phyloP scores from a whole-genome alignment of 371 early-diverging fungal genomes.

The Mucor racemosus region DNA sequence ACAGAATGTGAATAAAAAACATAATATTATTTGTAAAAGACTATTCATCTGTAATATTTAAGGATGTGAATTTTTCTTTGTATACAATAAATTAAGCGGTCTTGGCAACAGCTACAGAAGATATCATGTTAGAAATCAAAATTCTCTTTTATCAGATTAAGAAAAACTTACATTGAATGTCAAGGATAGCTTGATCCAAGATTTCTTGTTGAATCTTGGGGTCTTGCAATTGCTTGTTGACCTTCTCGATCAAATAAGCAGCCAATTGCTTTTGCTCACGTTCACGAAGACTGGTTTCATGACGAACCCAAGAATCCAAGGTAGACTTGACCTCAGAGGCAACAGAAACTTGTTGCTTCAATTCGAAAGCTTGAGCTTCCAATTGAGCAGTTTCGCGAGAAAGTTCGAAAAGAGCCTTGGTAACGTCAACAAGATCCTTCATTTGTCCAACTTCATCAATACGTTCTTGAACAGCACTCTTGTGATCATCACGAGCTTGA shows the following conservation, averaged over 20 bases:
- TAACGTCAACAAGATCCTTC: slow-evolving; percentile 91
- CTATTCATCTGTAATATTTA: slow-evolving; percentile 8
- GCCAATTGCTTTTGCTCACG: slow-evolving; percentile 91
- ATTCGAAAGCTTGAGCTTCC: slow-evolving; percentile 90
- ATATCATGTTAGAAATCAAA: neutral
- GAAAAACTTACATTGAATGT: slow-evolving; percentile 53
- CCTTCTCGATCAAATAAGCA: slow-evolving; percentile 81
- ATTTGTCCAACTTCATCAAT: slow-evolving; percentile 90
- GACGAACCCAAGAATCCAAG: slow-evolving; percentile 96
- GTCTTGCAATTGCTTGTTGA: slow-evolving; percentile 80
- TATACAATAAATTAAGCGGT: slow-evolving; percentile 23
- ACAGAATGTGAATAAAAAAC: slow-evolving; percentile 1
- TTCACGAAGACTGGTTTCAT: slow-evolving; percentile 92
- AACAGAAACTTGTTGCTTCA: slow-evolving; percentile 91
- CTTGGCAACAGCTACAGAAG: slow-evolving; percentile 33
- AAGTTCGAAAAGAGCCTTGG: slow-evolving; percentile 90
- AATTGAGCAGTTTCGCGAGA: slow-evolving; percentile 92
- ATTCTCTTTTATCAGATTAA: neutral
- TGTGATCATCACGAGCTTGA: slow-evolving; percentile 91
- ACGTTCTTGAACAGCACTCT: slow-evolving; percentile 84
- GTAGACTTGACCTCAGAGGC: slow-evolving; percentile 85
- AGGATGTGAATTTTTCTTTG: neutral
- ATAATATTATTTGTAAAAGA: slow-evolving; percentile 3
- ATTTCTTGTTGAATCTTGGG: slow-evolving; percentile 75
- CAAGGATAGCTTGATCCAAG: slow-evolving; percentile 58